Evolutionary conservation across 2,329 filamentous ascomycete genomes (phyloP), one percentile per base, ranked within the genome.

Genomic region (Canariomyces notabilis): DNA sequence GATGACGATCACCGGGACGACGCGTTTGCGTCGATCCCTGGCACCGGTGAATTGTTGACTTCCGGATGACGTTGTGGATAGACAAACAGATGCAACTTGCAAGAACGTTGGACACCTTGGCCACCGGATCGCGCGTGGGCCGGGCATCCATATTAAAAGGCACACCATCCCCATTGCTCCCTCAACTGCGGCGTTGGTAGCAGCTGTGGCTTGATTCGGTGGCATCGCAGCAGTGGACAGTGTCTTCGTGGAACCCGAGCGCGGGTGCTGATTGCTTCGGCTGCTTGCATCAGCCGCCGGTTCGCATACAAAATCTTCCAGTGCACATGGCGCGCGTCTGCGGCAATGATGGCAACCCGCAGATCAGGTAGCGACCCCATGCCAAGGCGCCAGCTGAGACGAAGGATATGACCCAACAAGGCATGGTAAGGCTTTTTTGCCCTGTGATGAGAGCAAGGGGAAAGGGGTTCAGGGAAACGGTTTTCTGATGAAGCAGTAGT

Each of bases 361-460:
- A 38, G 19, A 38, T 9, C 15, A 39, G 48, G 23, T n/a, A 32
- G 16, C 26, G 34, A 43, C 22, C 18, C 45, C 21, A 35, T 47
- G 48, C 52, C 49, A 49, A 49, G 52, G 12, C 33, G 19, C 29
- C 38, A 52, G 52, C 52, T 54, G 52, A 52, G n/a, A 36, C 16
- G 42, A 37, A 33, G 15, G 20, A 46, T 48, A 44, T 32, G 26
- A 44, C 52, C 52, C 42, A 46, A 49, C 36, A 38, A 34, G 51
- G 34, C 32, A 49, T 48, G 46, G 46, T 46, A 52, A 52, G 52
- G 49, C 49, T 43, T 50, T 50, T 42, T 38, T 16, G 42, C n/a
- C 14, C 26, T 14, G n/a, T n/a, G n/a, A n/a, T n/a, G n/a, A n/a
- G n/a, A n/a, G 26, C 6, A 16, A 38, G 38, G 33, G 16, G 2